phyloP scores from a whole-genome alignment of 2,329 filamentous ascomycete species.

The Colletotrichum magnum region DNA sequence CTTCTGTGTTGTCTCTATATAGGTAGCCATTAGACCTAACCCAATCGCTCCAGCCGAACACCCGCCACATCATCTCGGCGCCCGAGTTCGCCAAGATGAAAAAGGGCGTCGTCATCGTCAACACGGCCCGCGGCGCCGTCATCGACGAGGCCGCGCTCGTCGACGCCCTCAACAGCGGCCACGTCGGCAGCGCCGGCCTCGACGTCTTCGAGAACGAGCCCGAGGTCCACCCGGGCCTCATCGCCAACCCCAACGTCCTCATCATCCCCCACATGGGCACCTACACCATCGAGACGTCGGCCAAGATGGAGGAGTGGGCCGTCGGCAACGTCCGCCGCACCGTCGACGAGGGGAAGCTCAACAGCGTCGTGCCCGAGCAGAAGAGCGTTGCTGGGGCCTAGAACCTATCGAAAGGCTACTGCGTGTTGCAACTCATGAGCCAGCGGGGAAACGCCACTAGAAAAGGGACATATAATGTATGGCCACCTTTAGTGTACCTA shows the following conservation, averaged over 20 bases:
- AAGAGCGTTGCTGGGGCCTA: constrained; percentile 45
- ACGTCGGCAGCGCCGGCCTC: constrained; percentile 79
- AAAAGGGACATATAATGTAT: too few species aligned
- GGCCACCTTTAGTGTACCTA: too few species aligned
- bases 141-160: constrained; percentile 88
- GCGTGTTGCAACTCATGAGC: too few species aligned
- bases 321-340: constrained; percentile 78
- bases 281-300: constrained; percentile 77
- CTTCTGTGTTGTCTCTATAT: background rate
- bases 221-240: constrained; percentile 78
- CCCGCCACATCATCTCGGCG: constrained; percentile 81
- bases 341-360: constrained; percentile 72
- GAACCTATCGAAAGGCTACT: background rate
- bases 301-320: constrained; percentile 81
- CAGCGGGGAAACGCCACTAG: too few species aligned
- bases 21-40: background rate
- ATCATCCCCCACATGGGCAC: constrained; percentile 91
- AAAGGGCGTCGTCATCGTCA: constrained; percentile 81
- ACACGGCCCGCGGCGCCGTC: constrained; percentile 86
- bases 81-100: constrained; percentile 84
- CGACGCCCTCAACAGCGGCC: constrained; percentile 77
- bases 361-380: constrained; percentile 82
- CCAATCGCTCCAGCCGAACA: constrained; percentile 62
- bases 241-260: constrained; percentile 79
- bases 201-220: constrained; percentile 91